These are phyloP conservation scores for Verticillium alfalfae DNA, from an alignment of 2,329 filamentous ascomycete genomes.

Conservation along the genomic window DNA sequence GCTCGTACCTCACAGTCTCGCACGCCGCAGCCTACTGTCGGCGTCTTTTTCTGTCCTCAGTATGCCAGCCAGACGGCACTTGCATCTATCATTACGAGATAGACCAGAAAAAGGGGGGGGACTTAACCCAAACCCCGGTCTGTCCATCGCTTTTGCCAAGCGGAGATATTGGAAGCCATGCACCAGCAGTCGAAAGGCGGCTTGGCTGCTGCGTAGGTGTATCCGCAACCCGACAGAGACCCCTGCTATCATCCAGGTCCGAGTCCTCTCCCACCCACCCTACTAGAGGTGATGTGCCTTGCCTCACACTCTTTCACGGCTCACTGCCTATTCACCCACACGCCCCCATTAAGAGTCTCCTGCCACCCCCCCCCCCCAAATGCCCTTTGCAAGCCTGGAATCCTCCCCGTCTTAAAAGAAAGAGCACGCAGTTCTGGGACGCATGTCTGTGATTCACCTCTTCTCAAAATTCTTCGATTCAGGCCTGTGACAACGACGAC, in stretches of 20 bases:
- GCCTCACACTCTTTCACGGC: neutral
- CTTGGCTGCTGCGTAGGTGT: neutral
- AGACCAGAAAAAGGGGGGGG: neutral
- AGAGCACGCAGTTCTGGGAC: neutral
- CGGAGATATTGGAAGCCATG: neutral
- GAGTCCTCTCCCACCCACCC: neutral
- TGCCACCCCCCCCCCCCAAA: slow-evolving; percentile 9
- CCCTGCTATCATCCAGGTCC: neutral
- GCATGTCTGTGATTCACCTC: neutral
- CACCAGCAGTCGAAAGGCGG: neutral
- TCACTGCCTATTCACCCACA: neutral
- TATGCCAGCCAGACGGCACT: neutral
- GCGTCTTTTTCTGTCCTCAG: neutral
- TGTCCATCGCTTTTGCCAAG: neutral
- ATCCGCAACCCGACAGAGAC: neutral
- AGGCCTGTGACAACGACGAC: neutral
- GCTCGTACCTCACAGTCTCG: neutral
- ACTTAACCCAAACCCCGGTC: neutral
- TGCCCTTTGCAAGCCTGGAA: neutral
- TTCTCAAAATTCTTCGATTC: neutral
- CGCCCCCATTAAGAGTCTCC: neutral
- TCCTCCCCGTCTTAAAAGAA: neutral
- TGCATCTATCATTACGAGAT: neutral
- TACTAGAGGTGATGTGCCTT: no score
- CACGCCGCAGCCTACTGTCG: neutral